Conservation (phyloP, 2,329 filamentous ascomycete genomes). For the Cladosporium halotolerans region DNA sequence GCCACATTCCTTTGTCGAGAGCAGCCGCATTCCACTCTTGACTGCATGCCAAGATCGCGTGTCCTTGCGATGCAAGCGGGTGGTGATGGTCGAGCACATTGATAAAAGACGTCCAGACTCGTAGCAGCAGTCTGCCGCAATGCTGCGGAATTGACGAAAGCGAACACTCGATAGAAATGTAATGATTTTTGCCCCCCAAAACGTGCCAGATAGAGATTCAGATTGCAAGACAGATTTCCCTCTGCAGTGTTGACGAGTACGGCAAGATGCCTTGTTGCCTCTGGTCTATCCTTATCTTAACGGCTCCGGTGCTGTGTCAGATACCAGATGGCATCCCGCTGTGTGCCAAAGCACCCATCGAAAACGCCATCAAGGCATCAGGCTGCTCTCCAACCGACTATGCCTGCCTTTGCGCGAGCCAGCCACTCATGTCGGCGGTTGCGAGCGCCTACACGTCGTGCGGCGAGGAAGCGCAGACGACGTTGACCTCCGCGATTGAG, state of each 20-base stretch:
- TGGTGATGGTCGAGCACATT: neutral
- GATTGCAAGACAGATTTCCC: no score
- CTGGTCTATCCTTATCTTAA: neutral
- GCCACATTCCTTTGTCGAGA: slow-evolving; percentile 3
- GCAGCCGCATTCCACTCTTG: slow-evolving; percentile 2
- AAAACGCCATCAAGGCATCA: slow-evolving; percentile 13
- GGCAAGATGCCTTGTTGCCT: neutral
- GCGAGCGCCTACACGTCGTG: slow-evolving; percentile 12
- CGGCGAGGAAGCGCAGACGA: slow-evolving; percentile 10
- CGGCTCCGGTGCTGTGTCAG: neutral
- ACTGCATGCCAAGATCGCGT: neutral
- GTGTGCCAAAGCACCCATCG: slow-evolving; percentile 15
- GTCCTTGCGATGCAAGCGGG: slow-evolving; percentile 1
- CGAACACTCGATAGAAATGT: no score
- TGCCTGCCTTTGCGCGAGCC: slow-evolving; percentile 17
- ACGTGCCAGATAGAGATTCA: no score
- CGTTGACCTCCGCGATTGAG: neutral
- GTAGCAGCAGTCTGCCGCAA: neutral
- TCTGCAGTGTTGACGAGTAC: no score
- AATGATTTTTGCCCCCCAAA: no score
- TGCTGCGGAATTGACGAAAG: neutral
- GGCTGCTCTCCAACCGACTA: slow-evolving; percentile 15
- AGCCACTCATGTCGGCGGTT: slow-evolving; percentile 10
- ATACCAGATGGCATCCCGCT: slow-evolving; percentile 7
- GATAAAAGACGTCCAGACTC: neutral